These are phyloP conservation scores for Solanum piurae DNA, from an alignment of 257 asterid species.

Conservation along the genomic window DNA sequence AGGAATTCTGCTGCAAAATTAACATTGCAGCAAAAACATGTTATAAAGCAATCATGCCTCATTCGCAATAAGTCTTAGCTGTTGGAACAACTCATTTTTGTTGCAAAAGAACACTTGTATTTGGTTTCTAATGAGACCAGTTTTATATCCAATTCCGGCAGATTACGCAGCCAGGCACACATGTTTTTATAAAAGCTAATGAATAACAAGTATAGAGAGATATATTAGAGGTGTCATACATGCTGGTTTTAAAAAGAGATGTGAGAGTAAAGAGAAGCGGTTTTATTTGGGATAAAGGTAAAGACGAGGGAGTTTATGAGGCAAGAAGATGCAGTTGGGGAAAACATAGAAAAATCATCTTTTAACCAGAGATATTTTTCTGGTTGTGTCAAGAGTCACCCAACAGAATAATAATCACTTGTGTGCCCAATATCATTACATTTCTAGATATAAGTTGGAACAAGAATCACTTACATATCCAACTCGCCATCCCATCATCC, in stretches of 20 bases:
- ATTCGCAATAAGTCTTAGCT: neutral
- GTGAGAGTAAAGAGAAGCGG: neutral
- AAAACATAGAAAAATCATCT: neutral
- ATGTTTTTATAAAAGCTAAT: neutral
- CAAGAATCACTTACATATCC: constrained; percentile 69
- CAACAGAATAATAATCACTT: neutral
- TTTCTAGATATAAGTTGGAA: neutral
- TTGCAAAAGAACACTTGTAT: neutral
- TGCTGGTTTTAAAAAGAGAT: neutral
- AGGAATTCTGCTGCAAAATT: neutral
- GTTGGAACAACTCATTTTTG: neutral
- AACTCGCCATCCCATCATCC: constrained; percentile 99
- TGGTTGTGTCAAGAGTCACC: neutral
- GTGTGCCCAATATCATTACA: neutral
- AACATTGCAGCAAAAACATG: neutral
- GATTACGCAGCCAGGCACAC: neutral
- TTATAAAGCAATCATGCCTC: neutral
- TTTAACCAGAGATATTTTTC: neutral
- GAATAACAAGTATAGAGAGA: neutral
- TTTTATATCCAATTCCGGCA: neutral
- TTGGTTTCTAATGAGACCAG: neutral
- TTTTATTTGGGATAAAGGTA: neutral
- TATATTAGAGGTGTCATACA: neutral
- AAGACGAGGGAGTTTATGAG: neutral
- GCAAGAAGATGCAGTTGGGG: neutral